These are phyloP conservation scores for Apiospora koreana DNA, from an alignment of 2,329 filamentous ascomycete species.

Conservation along the genomic window DNA sequence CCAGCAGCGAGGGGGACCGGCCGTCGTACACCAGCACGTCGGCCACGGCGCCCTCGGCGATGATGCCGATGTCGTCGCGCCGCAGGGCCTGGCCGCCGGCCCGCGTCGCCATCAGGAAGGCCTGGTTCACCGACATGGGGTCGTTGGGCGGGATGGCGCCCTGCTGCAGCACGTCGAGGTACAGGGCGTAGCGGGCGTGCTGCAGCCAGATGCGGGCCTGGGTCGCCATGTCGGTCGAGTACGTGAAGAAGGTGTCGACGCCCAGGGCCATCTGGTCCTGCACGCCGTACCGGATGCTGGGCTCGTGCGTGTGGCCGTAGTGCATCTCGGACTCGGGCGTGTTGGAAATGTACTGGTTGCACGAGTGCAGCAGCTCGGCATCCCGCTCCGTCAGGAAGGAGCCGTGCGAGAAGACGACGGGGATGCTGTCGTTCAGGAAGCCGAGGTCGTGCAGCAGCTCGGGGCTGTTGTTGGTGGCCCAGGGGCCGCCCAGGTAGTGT, in stretches of 20 bases:
- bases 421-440: constrained; percentile 44
- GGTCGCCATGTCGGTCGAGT: constrained; percentile 49
- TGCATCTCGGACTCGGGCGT: constrained; percentile 62
- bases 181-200: constrained; percentile 40
- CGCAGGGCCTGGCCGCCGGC: constrained; percentile 53
- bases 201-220: constrained; percentile 59
- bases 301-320: constrained; percentile 54
- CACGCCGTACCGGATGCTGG: constrained; percentile 36
- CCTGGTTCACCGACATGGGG: constrained; percentile 55
- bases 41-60: constrained; percentile 51
- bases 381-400: constrained; percentile 43
- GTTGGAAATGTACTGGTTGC: constrained; percentile 56
- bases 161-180: constrained; percentile 36
- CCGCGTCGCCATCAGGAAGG: constrained; percentile 56
- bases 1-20: constrained; percentile 48
- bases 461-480: constrained; percentile 40
- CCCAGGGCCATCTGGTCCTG: constrained; percentile 55
- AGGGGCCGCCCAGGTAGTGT: constrained; percentile 42
- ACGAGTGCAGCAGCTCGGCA: constrained; percentile 43
- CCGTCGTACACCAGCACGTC: constrained; percentile 56
- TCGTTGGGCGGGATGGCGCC: constrained; percentile 42
- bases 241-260: constrained; percentile 56
- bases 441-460: constrained; percentile 36
- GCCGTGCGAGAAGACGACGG: constrained; percentile 55
- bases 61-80: constrained; percentile 50